These are phyloP conservation scores for Glomus cerebriforme DNA, from an alignment of 192 early-diverging fungal species.

Conservation along the genomic window DNA sequence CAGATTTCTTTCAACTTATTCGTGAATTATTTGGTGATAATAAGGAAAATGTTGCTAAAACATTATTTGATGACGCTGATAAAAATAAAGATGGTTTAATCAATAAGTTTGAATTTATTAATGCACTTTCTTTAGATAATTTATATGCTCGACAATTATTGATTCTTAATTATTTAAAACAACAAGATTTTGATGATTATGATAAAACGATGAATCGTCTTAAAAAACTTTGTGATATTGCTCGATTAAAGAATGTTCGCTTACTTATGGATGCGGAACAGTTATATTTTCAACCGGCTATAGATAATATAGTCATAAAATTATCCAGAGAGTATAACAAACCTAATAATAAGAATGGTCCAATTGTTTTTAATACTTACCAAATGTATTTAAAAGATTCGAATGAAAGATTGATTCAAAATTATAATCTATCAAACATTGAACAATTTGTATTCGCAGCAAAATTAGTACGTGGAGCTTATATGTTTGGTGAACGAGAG, in stretches of 20 bases:
- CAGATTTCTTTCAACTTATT: conserved; percentile 41
- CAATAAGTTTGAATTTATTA: conserved; percentile 67
- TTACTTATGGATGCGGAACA: conserved; percentile 95
- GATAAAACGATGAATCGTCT: conserved; percentile 69
- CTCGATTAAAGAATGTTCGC: conserved; percentile 63
- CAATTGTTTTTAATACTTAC: conserved; percentile 91
- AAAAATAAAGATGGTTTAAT: conserved; percentile 59
- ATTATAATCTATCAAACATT: conserved; percentile 67
- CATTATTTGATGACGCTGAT: conserved; percentile 52
- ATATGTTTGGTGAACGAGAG: conserved; percentile 56
- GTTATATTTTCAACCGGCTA: conserved; percentile 88
- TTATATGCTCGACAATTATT: conserved; percentile 53
- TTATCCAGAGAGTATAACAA: conserved; percentile 75
- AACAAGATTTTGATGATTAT: conserved; percentile 72
- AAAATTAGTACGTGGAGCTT: conserved; percentile 87
- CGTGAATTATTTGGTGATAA: conserved; percentile 35
- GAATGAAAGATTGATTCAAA: conserved; percentile 59
- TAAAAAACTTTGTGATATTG: conserved; percentile 64
- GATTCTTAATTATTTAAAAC: conserved; percentile 37
- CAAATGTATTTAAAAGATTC: conserved; percentile 91
- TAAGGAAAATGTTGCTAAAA: conserved; percentile 32
- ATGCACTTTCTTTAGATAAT: conserved; percentile 67
- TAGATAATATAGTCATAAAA: conserved; percentile 79
- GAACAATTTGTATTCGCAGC: conserved; percentile 77
- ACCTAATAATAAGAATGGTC: conserved; percentile 37